These are phyloP conservation scores for Coniochaeta hoffmannii DNA, from an alignment of 2,329 filamentous ascomycete genomes.

Conservation along the genomic window DNA sequence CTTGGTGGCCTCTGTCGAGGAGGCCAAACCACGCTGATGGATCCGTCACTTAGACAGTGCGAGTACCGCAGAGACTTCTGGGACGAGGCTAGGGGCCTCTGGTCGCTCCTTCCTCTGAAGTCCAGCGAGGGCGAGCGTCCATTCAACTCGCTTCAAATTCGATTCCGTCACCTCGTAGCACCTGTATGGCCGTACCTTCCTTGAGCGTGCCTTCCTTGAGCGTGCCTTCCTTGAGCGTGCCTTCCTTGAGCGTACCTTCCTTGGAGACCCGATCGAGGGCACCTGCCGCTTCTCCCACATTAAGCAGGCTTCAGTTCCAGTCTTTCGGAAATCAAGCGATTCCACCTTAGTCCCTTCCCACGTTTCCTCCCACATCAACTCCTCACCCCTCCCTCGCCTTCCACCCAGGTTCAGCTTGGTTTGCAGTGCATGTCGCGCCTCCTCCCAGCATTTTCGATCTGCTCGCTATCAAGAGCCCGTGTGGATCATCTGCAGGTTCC, in stretches of 20 bases:
- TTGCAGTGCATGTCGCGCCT: not conserved
- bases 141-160: too few species aligned
- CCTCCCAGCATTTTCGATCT: not conserved
- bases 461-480: not conserved
- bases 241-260: not conserved
- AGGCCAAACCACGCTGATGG: too few species aligned
- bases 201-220: too few species aligned
- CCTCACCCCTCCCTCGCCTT: not conserved
- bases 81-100: too few species aligned
- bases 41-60: too few species aligned
- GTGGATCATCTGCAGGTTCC: not conserved
- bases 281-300: not conserved
- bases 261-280: not conserved
- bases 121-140: too few species aligned
- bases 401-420: not conserved
- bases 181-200: too few species aligned
- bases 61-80: too few species aligned
- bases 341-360: not conserved
- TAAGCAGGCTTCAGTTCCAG: not conserved
- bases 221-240: too few species aligned
- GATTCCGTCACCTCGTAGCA: too few species aligned
- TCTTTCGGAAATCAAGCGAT: not conserved
- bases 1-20: too few species aligned
- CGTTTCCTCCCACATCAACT: not conserved
- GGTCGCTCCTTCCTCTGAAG: too few species aligned